phyloP scores from a whole-genome alignment of 1,284 basidiomycete genomes.

The Fomitopsis palustris region DNA sequence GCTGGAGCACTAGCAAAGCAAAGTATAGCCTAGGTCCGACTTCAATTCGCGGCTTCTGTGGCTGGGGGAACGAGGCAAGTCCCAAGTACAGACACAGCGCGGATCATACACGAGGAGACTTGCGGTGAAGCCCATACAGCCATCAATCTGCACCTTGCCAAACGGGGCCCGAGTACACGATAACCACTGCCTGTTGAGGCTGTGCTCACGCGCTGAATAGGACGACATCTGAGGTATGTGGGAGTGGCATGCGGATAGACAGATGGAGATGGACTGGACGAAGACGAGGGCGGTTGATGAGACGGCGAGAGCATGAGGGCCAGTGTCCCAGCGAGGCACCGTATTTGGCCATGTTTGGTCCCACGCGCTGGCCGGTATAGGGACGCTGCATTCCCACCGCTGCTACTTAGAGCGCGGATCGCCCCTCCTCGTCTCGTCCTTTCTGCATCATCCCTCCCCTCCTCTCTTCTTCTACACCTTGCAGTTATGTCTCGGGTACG shows the following conservation, averaged over 20 bases:
- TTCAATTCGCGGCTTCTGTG: no score
- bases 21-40: no score
- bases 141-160: no score
- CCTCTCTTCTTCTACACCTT: slow-evolving; percentile 11
- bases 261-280: not conserved
- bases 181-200: no score
- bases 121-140: no score
- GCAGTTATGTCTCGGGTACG: slow-evolving; percentile 31
- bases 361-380: not conserved
- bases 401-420: slow-evolving; percentile 4
- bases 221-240: not conserved
- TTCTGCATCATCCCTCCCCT: slow-evolving; percentile 10
- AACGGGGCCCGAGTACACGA: no score
- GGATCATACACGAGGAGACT: no score
- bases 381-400: slow-evolving; percentile 5
- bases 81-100: no score
- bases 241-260: not conserved
- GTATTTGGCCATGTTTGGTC: slow-evolving; percentile 5
- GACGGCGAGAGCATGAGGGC: not conserved
- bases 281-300: not conserved
- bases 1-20: no score
- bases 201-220: not conserved
- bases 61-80: no score
- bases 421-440: slow-evolving; percentile 13
- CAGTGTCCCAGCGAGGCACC: not conserved